Evolutionary conservation across 306 rosid genomes (phyloP).

Genomic region (Vicia villosa): DNA sequence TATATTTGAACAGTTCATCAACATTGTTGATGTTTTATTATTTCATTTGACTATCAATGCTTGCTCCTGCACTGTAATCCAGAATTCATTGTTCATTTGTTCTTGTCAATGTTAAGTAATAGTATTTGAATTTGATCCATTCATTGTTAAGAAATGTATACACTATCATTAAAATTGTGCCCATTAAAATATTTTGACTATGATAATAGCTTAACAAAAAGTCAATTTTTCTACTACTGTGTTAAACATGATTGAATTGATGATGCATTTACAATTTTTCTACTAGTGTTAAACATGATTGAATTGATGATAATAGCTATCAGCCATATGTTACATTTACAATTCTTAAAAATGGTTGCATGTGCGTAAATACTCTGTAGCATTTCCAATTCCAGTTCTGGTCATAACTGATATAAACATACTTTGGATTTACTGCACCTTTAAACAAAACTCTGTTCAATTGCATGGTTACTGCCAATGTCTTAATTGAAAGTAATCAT

Average conservation of each 20-base stretch:
- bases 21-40: conserved; percentile 4
- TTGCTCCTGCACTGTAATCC: conserved; percentile 5
- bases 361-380: background rate
- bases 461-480: background rate
- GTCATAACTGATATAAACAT: background rate
- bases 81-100: conserved; percentile 2
- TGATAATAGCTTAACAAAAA: background rate
- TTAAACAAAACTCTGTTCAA: background rate
- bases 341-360: background rate
- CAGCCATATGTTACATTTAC: conserved; percentile 2
- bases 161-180: background rate
- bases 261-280: no score
- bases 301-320: no score
- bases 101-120: conserved; percentile 20
- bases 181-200: conserved; percentile 9
- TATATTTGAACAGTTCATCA: conserved; percentile 22
- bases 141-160: background rate
- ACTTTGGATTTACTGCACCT: background rate
- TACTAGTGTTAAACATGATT: no score
- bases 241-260: background rate
- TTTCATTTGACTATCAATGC: conserved; percentile 19
- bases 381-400: conserved; percentile 2
- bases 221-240: background rate
- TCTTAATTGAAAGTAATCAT: background rate
- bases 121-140: conserved; percentile 23